Base-by-base conservation (phyloP, 2,329 filamentous ascomycete species). In the Epichloe festucae region DNA sequence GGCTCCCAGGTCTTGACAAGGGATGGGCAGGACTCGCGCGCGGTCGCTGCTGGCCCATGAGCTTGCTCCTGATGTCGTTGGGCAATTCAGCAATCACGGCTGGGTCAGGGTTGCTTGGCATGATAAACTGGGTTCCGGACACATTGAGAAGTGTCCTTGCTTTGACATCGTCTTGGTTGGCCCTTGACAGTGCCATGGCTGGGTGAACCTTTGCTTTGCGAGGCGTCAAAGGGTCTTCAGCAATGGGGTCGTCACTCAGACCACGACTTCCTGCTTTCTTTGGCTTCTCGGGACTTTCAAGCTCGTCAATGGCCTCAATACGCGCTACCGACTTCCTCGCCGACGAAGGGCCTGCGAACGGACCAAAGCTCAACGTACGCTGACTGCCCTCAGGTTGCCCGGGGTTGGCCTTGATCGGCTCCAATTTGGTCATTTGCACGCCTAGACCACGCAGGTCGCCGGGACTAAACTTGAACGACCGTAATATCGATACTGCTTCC, bases 391-490 rank as follows among this genome's bases (percentile, higher is more conserved):
- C 82, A n/a, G 23, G 5, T 27, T 53, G 53, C 34, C 52, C 43
- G 1, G 67, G 60, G 2, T 73, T 70, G 15, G 69, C 62, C 61
- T 87, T 95, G 60, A 93, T 70, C 0, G 85, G 81, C 59, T 96
- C 89, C 4, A 98, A 75, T 65, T 89, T 96, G 14, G 89, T 93
- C 81, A 97, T 86, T 63, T 96, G 91, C 1, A 97, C 79, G 0
- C 93, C 93, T 10, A 98, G 73, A 0, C 93, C 93, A 61, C 93
- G 80, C n/a, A 98, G 74, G 63, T 98, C 93, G 10, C 91, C 93
- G 0, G 93, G 89, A 2, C 85, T 87, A 60, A 97, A 89, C 23
- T 79, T 84, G 65, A 87, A 91, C 2, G 85, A 83, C 50, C 85
- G 83, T 51, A 98, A 69, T 49, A 96, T 85, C 0, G 84, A 83